These are phyloP conservation scores for Alnus glutinosa DNA, from an alignment of 306 rosid species.

Conservation along the genomic window DNA sequence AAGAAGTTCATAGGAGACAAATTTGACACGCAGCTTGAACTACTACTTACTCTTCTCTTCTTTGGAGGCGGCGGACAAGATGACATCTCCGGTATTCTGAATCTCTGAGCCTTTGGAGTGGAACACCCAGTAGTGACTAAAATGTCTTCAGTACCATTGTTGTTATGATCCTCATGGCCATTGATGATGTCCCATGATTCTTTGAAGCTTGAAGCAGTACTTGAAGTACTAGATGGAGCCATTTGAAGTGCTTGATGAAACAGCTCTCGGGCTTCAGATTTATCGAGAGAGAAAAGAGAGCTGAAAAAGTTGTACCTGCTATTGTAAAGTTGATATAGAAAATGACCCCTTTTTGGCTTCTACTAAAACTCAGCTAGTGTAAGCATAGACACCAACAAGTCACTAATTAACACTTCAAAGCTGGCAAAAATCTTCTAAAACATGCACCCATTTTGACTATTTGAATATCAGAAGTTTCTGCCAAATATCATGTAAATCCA, in stretches of 20 bases:
- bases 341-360: conserved; percentile 26
- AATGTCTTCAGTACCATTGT: not conserved
- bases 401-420: not conserved
- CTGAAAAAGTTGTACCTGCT: conserved; percentile 31
- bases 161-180: not conserved
- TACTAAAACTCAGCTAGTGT: conserved; percentile 8
- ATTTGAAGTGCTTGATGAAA: too few species aligned
- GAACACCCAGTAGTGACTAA: conserved; percentile 31
- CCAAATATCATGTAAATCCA: conserved; percentile 11
- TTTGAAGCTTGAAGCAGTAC: not conserved
- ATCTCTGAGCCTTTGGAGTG: conserved; percentile 58
- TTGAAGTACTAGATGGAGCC: too few species aligned
- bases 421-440: conserved; percentile 2
- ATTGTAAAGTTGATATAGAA: conserved; percentile 26
- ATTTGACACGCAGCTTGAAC: conserved; percentile 26
- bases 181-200: not conserved
- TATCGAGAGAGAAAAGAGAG: not conserved
- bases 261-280: too few species aligned
- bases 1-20: conserved; percentile 42
- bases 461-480: conserved; percentile 28
- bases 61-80: conserved; percentile 69
- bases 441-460: conserved; percentile 6
- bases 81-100: conserved; percentile 44
- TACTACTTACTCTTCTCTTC: conserved; percentile 39
- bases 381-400: conserved; percentile 2